Percentiles rank a stretch among this genome's conserved stretches.
These are phyloP conservation scores for Starmera caribaea DNA, from an alignment of 805 yeast genomes.

Conservation along the genomic window DNA sequence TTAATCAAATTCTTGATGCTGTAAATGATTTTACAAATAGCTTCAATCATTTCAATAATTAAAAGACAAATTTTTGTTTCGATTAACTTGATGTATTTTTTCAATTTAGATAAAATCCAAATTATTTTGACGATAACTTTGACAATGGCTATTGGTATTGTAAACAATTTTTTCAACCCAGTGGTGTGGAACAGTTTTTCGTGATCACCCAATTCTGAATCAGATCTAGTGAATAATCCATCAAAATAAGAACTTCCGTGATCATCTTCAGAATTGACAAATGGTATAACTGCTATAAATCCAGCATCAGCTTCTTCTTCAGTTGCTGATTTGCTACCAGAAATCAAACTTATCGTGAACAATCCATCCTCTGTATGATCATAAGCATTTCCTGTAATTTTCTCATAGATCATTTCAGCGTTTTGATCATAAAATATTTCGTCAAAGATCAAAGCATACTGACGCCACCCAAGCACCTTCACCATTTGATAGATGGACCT, in stretches of 20 bases:
- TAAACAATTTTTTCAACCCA: conserved; percentile 3
- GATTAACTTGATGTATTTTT: conserved; percentile 10
- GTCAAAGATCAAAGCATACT: conserved; percentile 4
- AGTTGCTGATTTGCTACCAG: conserved; percentile 1
- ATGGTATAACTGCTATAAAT: conserved; percentile 4
- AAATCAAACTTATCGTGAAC: neutral
- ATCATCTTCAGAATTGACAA: conserved; percentile 1
- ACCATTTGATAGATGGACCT: too few relatives aligned
- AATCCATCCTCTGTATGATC: neutral
- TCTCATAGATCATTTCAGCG: neutral
- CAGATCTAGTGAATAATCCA: neutral
- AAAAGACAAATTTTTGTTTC: conserved; percentile 8
- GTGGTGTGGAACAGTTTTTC: conserved; percentile 3
- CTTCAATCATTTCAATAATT: conserved; percentile 6
- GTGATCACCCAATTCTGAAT: neutral
- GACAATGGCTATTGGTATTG: conserved; percentile 8
- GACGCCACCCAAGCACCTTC: too few relatives aligned
- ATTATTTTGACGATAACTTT: conserved; percentile 8
- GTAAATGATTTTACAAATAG: conserved; percentile 5
- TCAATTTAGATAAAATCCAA: conserved; percentile 11
- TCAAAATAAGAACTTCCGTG: neutral
- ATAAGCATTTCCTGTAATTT: neutral
- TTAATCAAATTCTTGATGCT: conserved; percentile 7
- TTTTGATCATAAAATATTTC: conserved; percentile 3
- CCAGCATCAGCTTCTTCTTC: neutral